Evolutionary conservation across 306 rosid genomes (phyloP), one percentile per base, ranked within the genome.

Genomic region (Fagus sylvatica): DNA sequence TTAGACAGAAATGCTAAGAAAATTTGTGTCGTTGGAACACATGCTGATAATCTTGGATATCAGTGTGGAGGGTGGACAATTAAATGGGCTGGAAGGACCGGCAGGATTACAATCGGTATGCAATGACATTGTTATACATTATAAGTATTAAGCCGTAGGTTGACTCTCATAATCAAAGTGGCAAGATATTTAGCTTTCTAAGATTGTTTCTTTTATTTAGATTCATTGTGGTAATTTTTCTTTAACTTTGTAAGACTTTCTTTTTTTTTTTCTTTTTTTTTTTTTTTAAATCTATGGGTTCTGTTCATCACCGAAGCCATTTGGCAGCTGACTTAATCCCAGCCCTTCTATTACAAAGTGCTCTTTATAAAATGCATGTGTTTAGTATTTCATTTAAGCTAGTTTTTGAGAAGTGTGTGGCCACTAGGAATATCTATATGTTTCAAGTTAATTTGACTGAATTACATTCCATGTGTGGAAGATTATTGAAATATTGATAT

Each of bases 11-110:
- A 80, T 78, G 92, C 90, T 11, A 90, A 85, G 79, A 90, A 84
- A 82, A 89, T 94, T 78, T 92, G 90, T 77, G 90, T 94, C 19
- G 43, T 90, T 9, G 98, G 98, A 81, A 89, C 89, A 22, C 98
- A 94, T 39, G 94, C 92, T 0, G 93, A 91, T 85, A 76, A 94
- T 87, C 89, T 94, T 53, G 98, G 97, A 60, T 92, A 60, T 82
- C 98, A 92, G 74, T 90, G 98, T 69, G 97, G 98, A 68, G 97
- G 97, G 74, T 92, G 98, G 97, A 92, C 97, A 1, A 78, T 54
- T 48, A 81, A 89, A n/a, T 89, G 93, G 97, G 40, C 67, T 75
- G 98, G 97, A 69, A 5, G 61, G 8, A 79, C 86, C n/a, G 96
- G 97, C 61, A 82, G 84, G 77, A 89, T 88, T 49, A 92, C 97